Base-by-base conservation (phyloP, 805 yeast species). In the Yarrowia osloensis region DNA sequence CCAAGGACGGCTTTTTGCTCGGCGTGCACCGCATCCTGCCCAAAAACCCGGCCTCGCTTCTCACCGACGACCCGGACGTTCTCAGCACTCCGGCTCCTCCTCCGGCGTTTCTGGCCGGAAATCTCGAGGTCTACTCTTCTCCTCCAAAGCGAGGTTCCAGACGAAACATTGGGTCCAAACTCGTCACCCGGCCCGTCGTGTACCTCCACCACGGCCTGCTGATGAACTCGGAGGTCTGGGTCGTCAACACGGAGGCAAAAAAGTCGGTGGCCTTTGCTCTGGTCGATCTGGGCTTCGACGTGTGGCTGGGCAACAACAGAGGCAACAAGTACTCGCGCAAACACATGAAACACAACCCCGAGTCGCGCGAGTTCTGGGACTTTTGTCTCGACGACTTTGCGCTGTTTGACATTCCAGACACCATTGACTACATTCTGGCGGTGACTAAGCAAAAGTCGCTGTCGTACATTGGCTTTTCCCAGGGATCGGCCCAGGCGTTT, bases 321-420 rank as follows among this genome's bases (percentile, higher is more conserved):
- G 97, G 97, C 12, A 95, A 94, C 78, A 95, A 94, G 78, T 94
- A 94, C 78, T 88, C 96, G 3, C 87, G 88, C 68, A 92, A 92
- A 72, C 97, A 94, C 76, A 68, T 82, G 17, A 69, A 74, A n/a
- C 74, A 79, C 40, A 75, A 75, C 49, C 81, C 86, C 17, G 76
- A 74, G 29, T 77, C 80, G 3, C 77, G 77, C 24, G 79, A 81
- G 67, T 94, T 91, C 76, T 93, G 98, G 98, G 87, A 92, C 77
- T 93, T 91, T 74, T 87, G 94, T 39, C 80, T 93, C 55, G 98
- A 94, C 77, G 97, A 93, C 76, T 90, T 93, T 80, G 97, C 98
- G 0, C 79, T 90, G 69, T 90, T 86, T 74, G 98, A 93, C 76
- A 91, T 94, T 49, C 98, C 98, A 2, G 86, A 89, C 73, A 82